Conservation (phyloP, 805 yeast species). For the Kregervanrija delftensis region DNA sequence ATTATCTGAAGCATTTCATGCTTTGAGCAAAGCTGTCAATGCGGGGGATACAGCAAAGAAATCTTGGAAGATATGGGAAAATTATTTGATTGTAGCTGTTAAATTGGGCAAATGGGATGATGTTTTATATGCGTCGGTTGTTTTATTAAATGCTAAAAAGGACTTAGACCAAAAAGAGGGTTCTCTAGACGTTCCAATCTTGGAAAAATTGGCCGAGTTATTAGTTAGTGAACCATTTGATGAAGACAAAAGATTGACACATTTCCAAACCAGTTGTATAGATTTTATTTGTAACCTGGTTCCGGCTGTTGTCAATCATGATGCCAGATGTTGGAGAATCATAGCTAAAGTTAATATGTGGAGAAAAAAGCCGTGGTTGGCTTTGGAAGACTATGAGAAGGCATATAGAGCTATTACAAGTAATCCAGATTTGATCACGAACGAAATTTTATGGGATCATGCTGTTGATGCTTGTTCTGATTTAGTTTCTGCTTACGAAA, state of each 20-base stretch:
- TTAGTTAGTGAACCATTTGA: constrained; percentile 46
- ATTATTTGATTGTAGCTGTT: constrained; percentile 74
- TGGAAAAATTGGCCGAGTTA: constrained; percentile 66
- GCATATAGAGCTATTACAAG: constrained; percentile 71
- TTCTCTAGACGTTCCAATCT: constrained; percentile 65
- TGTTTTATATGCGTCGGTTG: constrained; percentile 67
- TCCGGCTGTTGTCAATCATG: constrained; percentile 63
- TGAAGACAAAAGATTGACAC: constrained; percentile 33
- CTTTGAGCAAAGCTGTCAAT: constrained; percentile 72
- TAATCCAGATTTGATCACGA: constrained; percentile 54
- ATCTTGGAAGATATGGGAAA: constrained; percentile 90
- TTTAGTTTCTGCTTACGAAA: constrained; percentile 78
- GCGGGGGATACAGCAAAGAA: constrained; percentile 57
- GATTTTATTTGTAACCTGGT: constrained; percentile 65
- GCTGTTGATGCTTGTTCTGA: constrained; percentile 77
- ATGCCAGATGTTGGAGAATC: constrained; percentile 70
- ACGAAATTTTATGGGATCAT: constrained; percentile 62
- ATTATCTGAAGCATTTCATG: constrained; percentile 73
- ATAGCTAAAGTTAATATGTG: constrained; percentile 83
- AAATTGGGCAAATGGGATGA: constrained; percentile 85
- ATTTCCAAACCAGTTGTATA: constrained; percentile 62
- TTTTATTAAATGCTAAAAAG: constrained; percentile 50
- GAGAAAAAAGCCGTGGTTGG: constrained; percentile 83
- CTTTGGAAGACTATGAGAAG: constrained; percentile 78
- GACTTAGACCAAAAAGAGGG: constrained; percentile 49